phyloP scores from a whole-genome alignment of 345 rosid genomes.

The Pistacia vera region DNA sequence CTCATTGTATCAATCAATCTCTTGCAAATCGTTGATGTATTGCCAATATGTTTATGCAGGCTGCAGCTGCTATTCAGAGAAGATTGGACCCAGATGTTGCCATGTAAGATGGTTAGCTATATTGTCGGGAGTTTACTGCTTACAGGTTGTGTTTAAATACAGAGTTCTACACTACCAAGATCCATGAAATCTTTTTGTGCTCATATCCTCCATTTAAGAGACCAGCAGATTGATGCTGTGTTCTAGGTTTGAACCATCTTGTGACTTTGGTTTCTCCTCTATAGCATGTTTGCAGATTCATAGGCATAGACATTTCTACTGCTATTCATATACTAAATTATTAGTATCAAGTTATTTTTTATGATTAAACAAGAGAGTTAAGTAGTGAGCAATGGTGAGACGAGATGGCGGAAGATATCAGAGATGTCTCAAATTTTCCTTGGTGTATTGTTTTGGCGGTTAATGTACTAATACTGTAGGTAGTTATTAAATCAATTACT shows the following conservation, averaged over 20 bases:
- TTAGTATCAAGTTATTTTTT: neutral
- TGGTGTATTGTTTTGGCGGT: neutral
- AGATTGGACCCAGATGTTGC: conserved; percentile 80
- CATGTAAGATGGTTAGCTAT: conserved; percentile 33
- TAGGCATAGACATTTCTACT: neutral
- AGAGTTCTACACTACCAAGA: neutral
- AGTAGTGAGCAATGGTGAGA: neutral
- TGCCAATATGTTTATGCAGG: conserved; percentile 33
- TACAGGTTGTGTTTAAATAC: neutral
- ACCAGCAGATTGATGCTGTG: neutral
- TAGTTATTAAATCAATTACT: no score
- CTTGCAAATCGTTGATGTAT: neutral
- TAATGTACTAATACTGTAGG: no score
- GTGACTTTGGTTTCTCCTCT: neutral
- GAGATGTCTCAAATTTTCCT: neutral
- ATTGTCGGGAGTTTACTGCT: neutral
- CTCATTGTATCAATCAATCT: neutral
- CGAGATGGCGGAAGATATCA: neutral
- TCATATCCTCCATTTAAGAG: neutral
- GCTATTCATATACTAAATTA: neutral
- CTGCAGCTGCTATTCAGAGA: conserved; percentile 75
- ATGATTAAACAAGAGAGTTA: neutral
- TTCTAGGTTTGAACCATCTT: neutral
- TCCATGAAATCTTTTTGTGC: neutral
- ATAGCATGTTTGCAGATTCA: neutral